Conservation (phyloP, 768 basidiomycete genomes). For the Russula brevipes region DNA sequence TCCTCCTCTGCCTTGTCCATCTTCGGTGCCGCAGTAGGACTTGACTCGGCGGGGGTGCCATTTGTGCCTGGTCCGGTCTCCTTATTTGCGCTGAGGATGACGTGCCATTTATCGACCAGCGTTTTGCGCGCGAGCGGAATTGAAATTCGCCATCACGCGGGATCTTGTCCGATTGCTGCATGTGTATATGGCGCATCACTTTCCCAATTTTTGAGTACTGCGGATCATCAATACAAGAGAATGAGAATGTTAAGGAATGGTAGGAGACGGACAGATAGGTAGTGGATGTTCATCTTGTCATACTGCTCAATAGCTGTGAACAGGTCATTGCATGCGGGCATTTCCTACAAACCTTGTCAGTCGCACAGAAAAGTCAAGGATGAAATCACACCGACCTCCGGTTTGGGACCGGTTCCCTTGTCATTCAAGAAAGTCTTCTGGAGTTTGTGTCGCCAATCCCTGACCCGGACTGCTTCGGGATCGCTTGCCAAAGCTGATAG, state of each 20-base stretch:
- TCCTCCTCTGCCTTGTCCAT: constrained; percentile 17
- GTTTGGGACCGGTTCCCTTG: constrained; percentile 52
- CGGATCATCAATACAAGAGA: background rate
- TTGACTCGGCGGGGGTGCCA: constrained; percentile 16
- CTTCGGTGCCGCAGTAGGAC: constrained; percentile 19
- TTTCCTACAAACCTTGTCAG: constrained; percentile 48
- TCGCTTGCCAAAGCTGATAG: constrained; percentile 45
- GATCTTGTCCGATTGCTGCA: constrained; percentile 48
- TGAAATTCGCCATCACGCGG: constrained; percentile 63
- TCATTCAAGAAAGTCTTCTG: constrained; percentile 80
- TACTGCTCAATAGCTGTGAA: constrained; percentile 76
- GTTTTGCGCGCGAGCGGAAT: constrained; percentile 64
- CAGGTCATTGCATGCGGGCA: constrained; percentile 63
- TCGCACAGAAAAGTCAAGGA: background rate
- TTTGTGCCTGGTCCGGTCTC: constrained; percentile 16
- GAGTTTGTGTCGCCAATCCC: constrained; percentile 88
- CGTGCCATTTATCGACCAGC: constrained; percentile 67
- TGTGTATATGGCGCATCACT: constrained; percentile 83
- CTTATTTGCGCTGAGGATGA: constrained; percentile 40
- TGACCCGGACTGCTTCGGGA: constrained; percentile 66
- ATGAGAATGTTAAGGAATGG: background rate
- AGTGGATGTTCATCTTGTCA: constrained; percentile 70
- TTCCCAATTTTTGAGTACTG: constrained; percentile 76
- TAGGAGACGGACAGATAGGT: constrained; percentile 46
- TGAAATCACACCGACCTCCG: constrained; percentile 45